Evolutionary conservation across 2,329 filamentous ascomycete genomes (phyloP).

Genomic region (Penicillium sp.): DNA sequence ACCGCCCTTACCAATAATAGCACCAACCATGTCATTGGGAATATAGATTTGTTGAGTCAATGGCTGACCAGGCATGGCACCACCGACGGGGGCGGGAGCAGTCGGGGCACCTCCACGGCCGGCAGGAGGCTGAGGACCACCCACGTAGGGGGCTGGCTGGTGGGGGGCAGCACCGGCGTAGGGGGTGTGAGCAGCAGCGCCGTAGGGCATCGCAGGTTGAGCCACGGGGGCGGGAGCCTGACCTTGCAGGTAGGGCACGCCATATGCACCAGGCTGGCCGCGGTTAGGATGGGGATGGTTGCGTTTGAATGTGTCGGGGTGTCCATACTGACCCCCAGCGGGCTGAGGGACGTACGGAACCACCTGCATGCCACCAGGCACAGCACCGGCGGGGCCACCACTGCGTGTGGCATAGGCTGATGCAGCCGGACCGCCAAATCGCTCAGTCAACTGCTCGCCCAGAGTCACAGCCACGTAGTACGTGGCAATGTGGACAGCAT

Average conservation of each 20-base stretch:
- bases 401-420: slow-evolving; percentile 97
- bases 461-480: slow-evolving; percentile 99
- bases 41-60: slow-evolving; percentile 98
- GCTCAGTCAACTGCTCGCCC: slow-evolving; percentile 91
- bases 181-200: slow-evolving; percentile 63
- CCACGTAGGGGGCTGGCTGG: slow-evolving; percentile 61
- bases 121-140: slow-evolving; percentile 53
- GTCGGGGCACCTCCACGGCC: slow-evolving; percentile 65
- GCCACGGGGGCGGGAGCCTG: slow-evolving; percentile 50
- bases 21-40: slow-evolving; percentile 98
- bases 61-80: slow-evolving; percentile 70
- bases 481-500: slow-evolving; percentile 96
- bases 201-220: slow-evolving; percentile 74
- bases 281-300: slow-evolving; percentile 68
- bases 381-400: slow-evolving; percentile 84
- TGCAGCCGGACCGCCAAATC: slow-evolving; percentile 89
- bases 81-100: slow-evolving; percentile 59
- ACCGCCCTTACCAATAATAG: slow-evolving; percentile 97
- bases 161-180: slow-evolving; percentile 78
- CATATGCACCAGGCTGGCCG: slow-evolving; percentile 67
- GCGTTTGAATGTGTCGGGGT: slow-evolving; percentile 75
- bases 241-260: slow-evolving; percentile 65
- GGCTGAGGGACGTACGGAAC: slow-evolving; percentile 96
- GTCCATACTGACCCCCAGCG: slow-evolving; percentile 84
- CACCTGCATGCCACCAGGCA: slow-evolving; percentile 97